Conservation (phyloP, 176 grass and related monocot genomes). For the Bothriochloa decipiens region DNA sequence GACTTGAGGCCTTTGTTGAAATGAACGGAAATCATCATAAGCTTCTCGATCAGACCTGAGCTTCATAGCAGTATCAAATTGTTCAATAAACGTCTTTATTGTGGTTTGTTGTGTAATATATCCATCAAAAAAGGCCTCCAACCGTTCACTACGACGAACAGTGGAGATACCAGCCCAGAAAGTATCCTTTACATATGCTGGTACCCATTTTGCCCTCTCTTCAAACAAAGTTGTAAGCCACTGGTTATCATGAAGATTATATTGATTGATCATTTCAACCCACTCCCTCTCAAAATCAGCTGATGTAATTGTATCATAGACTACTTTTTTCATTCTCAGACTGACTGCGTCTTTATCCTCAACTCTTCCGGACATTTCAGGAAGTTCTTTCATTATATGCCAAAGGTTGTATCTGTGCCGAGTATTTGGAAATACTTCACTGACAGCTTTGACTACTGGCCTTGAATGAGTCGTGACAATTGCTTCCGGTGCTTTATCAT, state of each 20-base stretch:
- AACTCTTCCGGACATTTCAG: slow-evolving; percentile 82
- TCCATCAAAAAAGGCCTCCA: slow-evolving; percentile 84
- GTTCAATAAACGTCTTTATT: slow-evolving; percentile 82
- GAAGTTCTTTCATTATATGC: slow-evolving; percentile 94
- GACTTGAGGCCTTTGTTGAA: slow-evolving; percentile 85
- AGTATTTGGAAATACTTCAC: slow-evolving; percentile 67
- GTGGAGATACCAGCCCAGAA: slow-evolving; percentile 91
- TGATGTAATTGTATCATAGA: slow-evolving; percentile 72
- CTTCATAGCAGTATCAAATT: slow-evolving; percentile 87
- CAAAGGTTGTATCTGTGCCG: slow-evolving; percentile 81
- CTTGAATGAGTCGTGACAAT: slow-evolving; percentile 75
- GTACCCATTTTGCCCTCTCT: slow-evolving; percentile 81
- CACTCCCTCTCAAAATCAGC: slow-evolving; percentile 84
- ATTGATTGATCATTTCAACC: slow-evolving; percentile 80
- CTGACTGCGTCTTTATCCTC: slow-evolving; percentile 87
- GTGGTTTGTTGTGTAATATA: slow-evolving; percentile 79
- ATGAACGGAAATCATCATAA: slow-evolving; percentile 89
- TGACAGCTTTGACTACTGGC: slow-evolving; percentile 64
- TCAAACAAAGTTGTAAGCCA: slow-evolving; percentile 80
- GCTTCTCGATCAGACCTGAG: slow-evolving; percentile 80
- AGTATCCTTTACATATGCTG: slow-evolving; percentile 78
- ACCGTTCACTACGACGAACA: slow-evolving; percentile 68
- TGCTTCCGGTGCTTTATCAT: slow-evolving; percentile 76
- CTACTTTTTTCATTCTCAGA: slow-evolving; percentile 76
- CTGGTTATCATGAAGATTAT: slow-evolving; percentile 66